Evolutionary conservation across 441 rosid genomes (phyloP), one percentile per base, ranked within the genome.

Genomic region (Metrosideros polymorpha): DNA sequence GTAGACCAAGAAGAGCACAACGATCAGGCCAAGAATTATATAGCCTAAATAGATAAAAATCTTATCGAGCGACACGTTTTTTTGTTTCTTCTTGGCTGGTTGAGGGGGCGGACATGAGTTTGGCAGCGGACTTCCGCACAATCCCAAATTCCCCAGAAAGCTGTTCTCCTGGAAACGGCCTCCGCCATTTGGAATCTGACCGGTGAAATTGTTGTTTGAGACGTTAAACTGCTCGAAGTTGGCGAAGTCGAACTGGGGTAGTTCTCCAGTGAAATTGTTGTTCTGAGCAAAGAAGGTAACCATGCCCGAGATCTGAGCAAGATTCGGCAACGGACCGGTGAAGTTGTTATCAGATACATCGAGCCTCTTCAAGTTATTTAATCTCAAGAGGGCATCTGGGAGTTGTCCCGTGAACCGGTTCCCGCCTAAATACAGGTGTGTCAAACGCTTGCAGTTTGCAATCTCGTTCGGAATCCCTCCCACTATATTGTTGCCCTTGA

Each of bases 171-270:
- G 54, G 85, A 94, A 92, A 84, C 77, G 89, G 56, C 87, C 91
- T 61, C 89, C 85, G 50, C 89, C 89, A 76, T 91, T 93, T 84
- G 94, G 95, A 85, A 93, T 59, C 14, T 91, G 92, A 56, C 96
- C 97, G 2, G 85, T 85, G 87, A 95, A 89, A 75, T 91, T 85
- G 90, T 95, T 95, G 92, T 94, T 91, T 24, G 96, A 91, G 86
- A 93, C 94, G 86, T 92, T 95, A 87, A 94, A 92, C 4, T 83
- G 83, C 55, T 51, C 9, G 35, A 95, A 92, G 66, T 91, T 91
- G 86, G 91, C 66, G 89, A 93, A 95, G 83, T 93, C 89, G 12
- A 95, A 86, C 30, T 85, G 90, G 13, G 94, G 96, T 9, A 94
- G 89, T 39, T 57, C 54, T 83, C 95, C 94, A 25, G 77, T 85